A percentile compares a stretch with the other conserved stretches of the same genome.
phyloP scores from a whole-genome alignment of 225 moss, liverwort and hornwort genomes.

The Climacium dendroides region DNA sequence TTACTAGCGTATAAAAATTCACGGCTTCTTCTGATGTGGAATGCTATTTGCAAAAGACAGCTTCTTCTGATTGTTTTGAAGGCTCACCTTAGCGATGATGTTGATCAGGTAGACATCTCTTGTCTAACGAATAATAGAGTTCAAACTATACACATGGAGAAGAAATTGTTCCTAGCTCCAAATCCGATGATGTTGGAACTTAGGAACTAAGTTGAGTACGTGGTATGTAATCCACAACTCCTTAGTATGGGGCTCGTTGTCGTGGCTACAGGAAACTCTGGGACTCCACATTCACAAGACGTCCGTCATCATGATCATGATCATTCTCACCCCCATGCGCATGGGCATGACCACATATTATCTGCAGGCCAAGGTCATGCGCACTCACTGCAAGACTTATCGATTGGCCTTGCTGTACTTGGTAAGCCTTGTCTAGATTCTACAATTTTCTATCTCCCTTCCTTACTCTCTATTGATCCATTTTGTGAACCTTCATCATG shows the following conservation, averaged over 20 bases:
- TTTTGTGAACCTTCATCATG: background rate
- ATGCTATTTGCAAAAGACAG: background rate
- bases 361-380: conserved; percentile 44
- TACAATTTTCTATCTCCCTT: background rate
- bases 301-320: conserved; percentile 23
- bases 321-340: conserved; percentile 14
- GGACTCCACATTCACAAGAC: conserved; percentile 27
- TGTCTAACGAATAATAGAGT: background rate
- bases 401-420: conserved; percentile 71
- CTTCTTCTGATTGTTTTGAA: background rate
- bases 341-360: conserved; percentile 22
- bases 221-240: background rate
- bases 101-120: background rate
- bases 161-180: background rate
- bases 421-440: conserved; percentile 7
- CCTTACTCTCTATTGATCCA: background rate
- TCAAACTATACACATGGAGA: background rate
- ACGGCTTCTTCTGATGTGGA: background rate
- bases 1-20: background rate
- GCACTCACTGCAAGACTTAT: conserved; percentile 64
- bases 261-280: conserved; percentile 27
- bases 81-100: background rate
- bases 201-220: background rate
- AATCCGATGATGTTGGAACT: background rate
- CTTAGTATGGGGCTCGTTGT: background rate